Evolutionary conservation across 768 basidiomycete genomes (phyloP), one percentile per base, ranked within the genome.

Genomic region (Termitomyces sp.): DNA sequence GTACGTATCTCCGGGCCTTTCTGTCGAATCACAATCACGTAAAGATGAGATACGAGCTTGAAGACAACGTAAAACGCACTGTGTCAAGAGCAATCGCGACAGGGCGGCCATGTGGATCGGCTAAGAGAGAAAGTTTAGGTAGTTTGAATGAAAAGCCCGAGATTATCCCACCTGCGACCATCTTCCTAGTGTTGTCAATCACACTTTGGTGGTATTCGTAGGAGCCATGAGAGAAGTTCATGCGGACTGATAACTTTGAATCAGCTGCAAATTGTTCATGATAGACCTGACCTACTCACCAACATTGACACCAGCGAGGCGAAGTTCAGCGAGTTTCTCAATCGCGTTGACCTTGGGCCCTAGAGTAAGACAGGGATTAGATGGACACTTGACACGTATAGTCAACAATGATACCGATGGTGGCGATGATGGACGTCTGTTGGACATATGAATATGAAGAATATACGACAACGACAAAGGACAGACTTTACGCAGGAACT

Each of bases 1-100:
- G 97, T 98, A 65, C 97, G 90, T 79, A 99, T 99, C 80, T 98
- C 97, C 43, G 97, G 97, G 60, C 97, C 97, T 93, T 99, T 99
- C 94, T 96, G 68, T 62, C 38, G 52, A 25, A 70, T 46, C 61
- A 53, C 29, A 53, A 58, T 40, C 57, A 40, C 34, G 67, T 57
- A 54, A 60, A 53, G 56, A 64, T 48, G 12, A 40, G 52, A 62
- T 15, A 60, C 45, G 53, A 40, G 38, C 38, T 47, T 1, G 32
- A 34, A 37, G 4, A 56, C 60, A 43, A 60, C 52, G 37, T 32
- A 63, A 43, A 15, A 78, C 92, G 65, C 59, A 94, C 94, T 63
- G 97, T 99, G 76, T 99, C 97, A 59, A 99, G 81, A 68, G 97
- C 97, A 70, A 99, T 98, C 49, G 97, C 97, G 54, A 99, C 84